phyloP scores from a whole-genome alignment of 2,329 filamentous ascomycete genomes.

The Clarireedia hainanense region DNA sequence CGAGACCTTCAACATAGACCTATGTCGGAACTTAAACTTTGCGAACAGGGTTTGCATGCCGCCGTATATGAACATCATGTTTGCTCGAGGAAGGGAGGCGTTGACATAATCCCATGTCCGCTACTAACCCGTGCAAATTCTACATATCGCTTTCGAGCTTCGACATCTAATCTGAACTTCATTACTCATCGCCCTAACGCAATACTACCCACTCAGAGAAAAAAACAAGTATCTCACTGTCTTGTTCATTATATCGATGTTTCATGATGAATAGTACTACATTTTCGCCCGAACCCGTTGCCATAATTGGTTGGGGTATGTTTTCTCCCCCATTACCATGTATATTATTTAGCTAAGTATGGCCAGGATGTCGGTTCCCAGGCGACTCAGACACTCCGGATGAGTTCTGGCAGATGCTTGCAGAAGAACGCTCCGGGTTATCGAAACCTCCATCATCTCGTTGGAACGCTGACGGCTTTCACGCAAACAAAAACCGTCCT shows the following conservation, averaged over 20 bases:
- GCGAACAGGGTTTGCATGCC: too few relatives aligned
- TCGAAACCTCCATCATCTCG: constrained; percentile 13
- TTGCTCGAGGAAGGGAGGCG: too few relatives aligned
- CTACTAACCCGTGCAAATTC: too few relatives aligned
- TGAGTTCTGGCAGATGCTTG: constrained; percentile 16
- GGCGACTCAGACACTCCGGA: constrained; percentile 28
- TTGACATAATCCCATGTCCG: too few relatives aligned
- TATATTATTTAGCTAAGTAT: neutral
- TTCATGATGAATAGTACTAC: neutral
- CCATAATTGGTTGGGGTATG: constrained; percentile 30
- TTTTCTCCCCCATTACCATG: neutral
- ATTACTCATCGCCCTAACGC: too few relatives aligned
- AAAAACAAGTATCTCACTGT: neutral
- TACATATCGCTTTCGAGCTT: too few relatives aligned
- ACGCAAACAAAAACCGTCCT: constrained; percentile 9
- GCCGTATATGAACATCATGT: too few relatives aligned
- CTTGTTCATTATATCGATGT: neutral
- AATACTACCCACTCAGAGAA: too few relatives aligned
- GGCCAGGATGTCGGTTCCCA: constrained; percentile 38
- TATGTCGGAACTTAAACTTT: too few relatives aligned
- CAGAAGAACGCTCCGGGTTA: constrained; percentile 6
- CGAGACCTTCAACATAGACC: too few relatives aligned
- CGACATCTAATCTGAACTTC: too few relatives aligned
- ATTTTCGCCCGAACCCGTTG: constrained; percentile 23
- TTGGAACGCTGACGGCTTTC: constrained; percentile 15